These are phyloP conservation scores for carrot (Daucus carota) DNA, from an alignment of 129 eudicot species.

Conservation along the genomic window DH1_v3.0 NC_030382.2:43772001-43772500, in stretches of 20 bases:
- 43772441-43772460: constrained; percentile 43
- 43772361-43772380: constrained; percentile 7
- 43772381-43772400: not conserved
- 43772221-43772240: constrained; percentile 72
- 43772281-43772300: constrained; percentile 73
- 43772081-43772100: constrained; percentile 78
- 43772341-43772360: constrained; percentile 30
- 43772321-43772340: constrained; percentile 94
- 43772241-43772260: constrained; percentile 81
- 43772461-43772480: constrained; percentile 23
- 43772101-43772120: constrained; percentile 70
- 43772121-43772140: constrained; percentile 62
- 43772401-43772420: not conserved
- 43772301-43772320: constrained; percentile 91
- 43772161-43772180: constrained; percentile 25
- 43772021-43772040: constrained; percentile 50
- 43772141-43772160: constrained; percentile 91
- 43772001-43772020: constrained; percentile 32
- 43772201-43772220: not conserved
- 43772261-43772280: constrained; percentile 87
- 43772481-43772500: not conserved
- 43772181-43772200: not conserved
- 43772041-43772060: constrained; percentile 71
- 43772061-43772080: constrained; percentile 66
- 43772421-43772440: constrained; percentile 51